Percentiles rank a stretch among this genome's conserved stretches.
These are phyloP conservation scores for Fusarium ramigenum DNA, from an alignment of 2,329 filamentous ascomycete genomes.

Conservation along the genomic window DNA sequence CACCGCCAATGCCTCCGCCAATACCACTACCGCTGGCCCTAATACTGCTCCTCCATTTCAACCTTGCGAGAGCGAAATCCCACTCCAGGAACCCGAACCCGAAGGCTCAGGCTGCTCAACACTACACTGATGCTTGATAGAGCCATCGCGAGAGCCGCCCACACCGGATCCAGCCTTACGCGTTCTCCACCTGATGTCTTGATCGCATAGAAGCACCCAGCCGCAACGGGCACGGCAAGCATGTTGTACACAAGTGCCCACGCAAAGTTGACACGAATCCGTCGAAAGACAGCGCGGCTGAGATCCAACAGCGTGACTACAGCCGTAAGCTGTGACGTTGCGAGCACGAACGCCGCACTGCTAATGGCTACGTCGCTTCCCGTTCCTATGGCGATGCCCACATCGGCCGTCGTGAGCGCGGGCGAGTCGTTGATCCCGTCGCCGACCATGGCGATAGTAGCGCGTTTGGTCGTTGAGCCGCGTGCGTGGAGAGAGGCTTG, in stretches of 20 bases:
- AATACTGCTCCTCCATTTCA: slow-evolving; percentile 11
- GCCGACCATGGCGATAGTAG: slow-evolving; percentile 81
- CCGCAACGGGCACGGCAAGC: slow-evolving; percentile 80
- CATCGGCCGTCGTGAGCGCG: slow-evolving; percentile 80
- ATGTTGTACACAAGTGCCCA: slow-evolving; percentile 89
- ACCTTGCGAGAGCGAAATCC: slow-evolving; percentile 52
- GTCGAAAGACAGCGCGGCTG: slow-evolving; percentile 75
- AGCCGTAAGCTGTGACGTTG: slow-evolving; percentile 74
- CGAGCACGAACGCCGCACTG: slow-evolving; percentile 82
- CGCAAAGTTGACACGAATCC: slow-evolving; percentile 85
- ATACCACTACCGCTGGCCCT: background rate
- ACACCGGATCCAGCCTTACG: slow-evolving; percentile 77
- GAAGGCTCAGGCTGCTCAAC: slow-evolving; percentile 78
- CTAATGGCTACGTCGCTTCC: slow-evolving; percentile 87
- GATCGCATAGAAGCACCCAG: slow-evolving; percentile 76
- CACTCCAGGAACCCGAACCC: slow-evolving; percentile 56
- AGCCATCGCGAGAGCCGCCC: slow-evolving; percentile 93
- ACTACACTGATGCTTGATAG: slow-evolving; percentile 91
- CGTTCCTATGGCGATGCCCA: slow-evolving; percentile 84
- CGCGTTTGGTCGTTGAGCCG: slow-evolving; percentile 50
- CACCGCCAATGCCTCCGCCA: background rate
- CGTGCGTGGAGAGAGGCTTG: slow-evolving; percentile 60
- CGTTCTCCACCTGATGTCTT: slow-evolving; percentile 59
- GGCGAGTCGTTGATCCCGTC: slow-evolving; percentile 92
- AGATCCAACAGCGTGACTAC: slow-evolving; percentile 79